Conservation (phyloP, 768 basidiomycete species). For the Russula earlei region DNA sequence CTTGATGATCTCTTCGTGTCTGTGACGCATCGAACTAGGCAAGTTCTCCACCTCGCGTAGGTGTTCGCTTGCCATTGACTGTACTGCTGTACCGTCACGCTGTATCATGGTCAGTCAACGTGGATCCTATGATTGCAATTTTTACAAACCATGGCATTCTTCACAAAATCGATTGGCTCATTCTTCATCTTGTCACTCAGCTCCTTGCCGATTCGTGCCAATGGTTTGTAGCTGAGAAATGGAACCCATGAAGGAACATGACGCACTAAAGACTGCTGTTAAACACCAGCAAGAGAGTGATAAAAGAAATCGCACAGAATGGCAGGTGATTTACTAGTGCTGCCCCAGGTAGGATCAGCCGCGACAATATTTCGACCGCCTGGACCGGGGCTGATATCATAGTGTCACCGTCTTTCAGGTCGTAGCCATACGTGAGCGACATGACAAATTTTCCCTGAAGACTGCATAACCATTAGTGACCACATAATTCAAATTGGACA, state of each 20-base stretch:
- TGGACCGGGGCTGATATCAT: not conserved
- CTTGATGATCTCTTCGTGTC: not conserved
- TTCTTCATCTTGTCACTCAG: not conserved
- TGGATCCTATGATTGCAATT: not conserved
- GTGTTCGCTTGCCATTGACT: not conserved
- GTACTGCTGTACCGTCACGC: not conserved
- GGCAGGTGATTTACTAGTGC: slow-evolving; percentile 2
- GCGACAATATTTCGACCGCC: not conserved
- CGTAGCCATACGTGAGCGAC: slow-evolving; percentile 8
- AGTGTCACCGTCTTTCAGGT: not conserved
- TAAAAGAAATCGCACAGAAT: not conserved
- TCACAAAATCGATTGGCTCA: not conserved
- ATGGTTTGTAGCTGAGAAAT: not conserved
- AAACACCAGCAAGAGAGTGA: not conserved
- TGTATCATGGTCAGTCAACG: not conserved
- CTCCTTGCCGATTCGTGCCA: not conserved
- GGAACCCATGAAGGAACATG: slow-evolving; percentile 12
- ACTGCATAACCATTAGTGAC: not conserved
- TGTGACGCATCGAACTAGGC: not conserved
- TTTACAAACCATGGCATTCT: slow-evolving; percentile 1
- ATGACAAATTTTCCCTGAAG: slow-evolving; percentile 4
- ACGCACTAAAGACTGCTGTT: not conserved
- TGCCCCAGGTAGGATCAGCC: not conserved
- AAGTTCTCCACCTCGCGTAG: not conserved
- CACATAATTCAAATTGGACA: too few relatives aligned